Evolutionary conservation across 345 rosid genomes (phyloP), one percentile per base, ranked within the genome.

Genomic region (Brassica incana): DNA sequence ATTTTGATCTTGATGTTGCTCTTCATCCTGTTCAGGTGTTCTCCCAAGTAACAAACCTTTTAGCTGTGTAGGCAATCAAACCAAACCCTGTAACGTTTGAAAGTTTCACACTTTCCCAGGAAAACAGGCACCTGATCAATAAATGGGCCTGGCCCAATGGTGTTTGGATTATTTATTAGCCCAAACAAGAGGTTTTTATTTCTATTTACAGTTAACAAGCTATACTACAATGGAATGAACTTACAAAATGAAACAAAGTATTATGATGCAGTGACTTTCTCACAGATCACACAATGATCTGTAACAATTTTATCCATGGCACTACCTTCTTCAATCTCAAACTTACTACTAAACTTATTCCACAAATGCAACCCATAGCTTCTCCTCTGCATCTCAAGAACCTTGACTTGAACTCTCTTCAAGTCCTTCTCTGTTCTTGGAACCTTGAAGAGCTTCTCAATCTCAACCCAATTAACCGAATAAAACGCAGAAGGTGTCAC

Each of bases 131-230:
- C 61, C 0, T 62, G 60, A 48, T 7, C 8, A 67, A 12, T 60
- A 29, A 4, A 79, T 69, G 74, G 75, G 74, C 75, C 71, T 65
- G 40, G 62, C 6, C 72, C 18, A 62, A 16, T 59, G 0, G 8
- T 0, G 3, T 30, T 45, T 32, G 43, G 12, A 77, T 58, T 18
- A 16, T 56, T 56, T 56, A 56, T 16, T 8, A 56, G 61, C 61
- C 61, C 58, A 50, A 50, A 45, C 54, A 45, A 3, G 15, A 45
- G 5, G 54, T 12, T 45, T 45, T 45, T 45, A 11, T 45, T 45
- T 4, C 14, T 45, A 45, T 12, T 50, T 50, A 50, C 56, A 50
- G 56, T 50, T n/a, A 50, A 50, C 56, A 14, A 50, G 16, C 54
- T 50, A 50, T 50, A 14, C 8, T 50, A 50, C 58, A 50, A n/a